These are phyloP conservation scores for Geoglossum glabrum DNA, from an alignment of 495 filamentous ascomycete genomes.

Conservation along the genomic window DNA sequence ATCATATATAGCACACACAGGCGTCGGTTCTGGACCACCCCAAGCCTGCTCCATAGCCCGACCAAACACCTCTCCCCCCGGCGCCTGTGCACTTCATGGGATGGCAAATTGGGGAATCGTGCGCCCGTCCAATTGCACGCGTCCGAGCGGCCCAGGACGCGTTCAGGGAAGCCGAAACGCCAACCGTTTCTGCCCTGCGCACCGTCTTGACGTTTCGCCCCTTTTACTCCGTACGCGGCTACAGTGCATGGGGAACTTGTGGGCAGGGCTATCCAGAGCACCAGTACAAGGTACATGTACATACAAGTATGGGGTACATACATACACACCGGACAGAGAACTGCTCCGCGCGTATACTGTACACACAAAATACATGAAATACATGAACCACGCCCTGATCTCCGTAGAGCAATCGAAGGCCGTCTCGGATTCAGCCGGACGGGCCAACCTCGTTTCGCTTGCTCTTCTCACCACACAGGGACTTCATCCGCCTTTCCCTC, in stretches of 20 bases:
- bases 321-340: too few relatives aligned
- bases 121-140: neutral
- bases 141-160: neutral
- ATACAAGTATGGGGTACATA: neutral
- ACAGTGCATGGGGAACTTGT: neutral
- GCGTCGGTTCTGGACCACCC: neutral
- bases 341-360: too few relatives aligned
- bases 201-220: neutral
- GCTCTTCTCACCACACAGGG: too few relatives aligned
- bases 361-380: too few relatives aligned
- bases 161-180: neutral
- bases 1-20: neutral
- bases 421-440: too few relatives aligned
- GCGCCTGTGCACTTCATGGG: neutral
- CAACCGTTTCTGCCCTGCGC: neutral
- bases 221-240: neutral
- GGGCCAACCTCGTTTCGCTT: too few relatives aligned
- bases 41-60: neutral
- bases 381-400: too few relatives aligned
- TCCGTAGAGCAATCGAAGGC: too few relatives aligned
- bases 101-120: neutral
- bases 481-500: too few relatives aligned
- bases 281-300: too few relatives aligned
- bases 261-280: too few relatives aligned
- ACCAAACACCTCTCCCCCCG: too few relatives aligned